phyloP scores from a whole-genome alignment of 352 stramenopile genomes.

The Ochromonadaceae sp. region DNA sequence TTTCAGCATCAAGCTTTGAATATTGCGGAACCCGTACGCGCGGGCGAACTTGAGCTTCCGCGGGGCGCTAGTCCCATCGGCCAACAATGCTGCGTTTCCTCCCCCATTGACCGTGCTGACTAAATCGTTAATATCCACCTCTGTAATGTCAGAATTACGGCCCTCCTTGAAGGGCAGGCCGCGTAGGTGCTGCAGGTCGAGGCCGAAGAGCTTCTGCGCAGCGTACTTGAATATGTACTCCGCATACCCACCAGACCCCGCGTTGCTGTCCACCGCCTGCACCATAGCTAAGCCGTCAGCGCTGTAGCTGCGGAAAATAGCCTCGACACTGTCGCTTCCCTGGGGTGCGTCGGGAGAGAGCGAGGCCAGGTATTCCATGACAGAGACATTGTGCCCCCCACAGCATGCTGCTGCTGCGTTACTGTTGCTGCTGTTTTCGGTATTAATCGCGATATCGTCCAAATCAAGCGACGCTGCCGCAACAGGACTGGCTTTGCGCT shows the following conservation, averaged over 20 bases:
- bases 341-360: background rate
- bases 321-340: background rate
- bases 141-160: slow-evolving; percentile 61
- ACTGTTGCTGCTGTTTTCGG: no score
- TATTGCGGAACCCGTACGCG: slow-evolving; percentile 85
- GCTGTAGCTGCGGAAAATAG: background rate
- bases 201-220: slow-evolving; percentile 64
- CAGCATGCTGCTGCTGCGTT: background rate
- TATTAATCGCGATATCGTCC: background rate
- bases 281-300: background rate
- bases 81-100: slow-evolving; percentile 18
- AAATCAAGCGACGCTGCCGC: background rate
- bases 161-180: slow-evolving; percentile 64
- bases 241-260: slow-evolving; percentile 59
- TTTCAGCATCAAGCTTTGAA: slow-evolving; percentile 76
- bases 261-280: slow-evolving; percentile 25
- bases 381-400: no score
- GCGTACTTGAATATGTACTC: slow-evolving; percentile 77
- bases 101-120: background rate
- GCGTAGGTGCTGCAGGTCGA: slow-evolving; percentile 64
- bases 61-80: slow-evolving; percentile 33
- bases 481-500: background rate
- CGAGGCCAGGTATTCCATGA: background rate
- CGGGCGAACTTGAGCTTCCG: slow-evolving; percentile 71
- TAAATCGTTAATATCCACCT: slow-evolving; percentile 8